Percentiles rank a stretch among this genome's conserved stretches.
Conservation (phyloP, 2,329 filamentous ascomycete species). For the Helotiales sp. region DNA sequence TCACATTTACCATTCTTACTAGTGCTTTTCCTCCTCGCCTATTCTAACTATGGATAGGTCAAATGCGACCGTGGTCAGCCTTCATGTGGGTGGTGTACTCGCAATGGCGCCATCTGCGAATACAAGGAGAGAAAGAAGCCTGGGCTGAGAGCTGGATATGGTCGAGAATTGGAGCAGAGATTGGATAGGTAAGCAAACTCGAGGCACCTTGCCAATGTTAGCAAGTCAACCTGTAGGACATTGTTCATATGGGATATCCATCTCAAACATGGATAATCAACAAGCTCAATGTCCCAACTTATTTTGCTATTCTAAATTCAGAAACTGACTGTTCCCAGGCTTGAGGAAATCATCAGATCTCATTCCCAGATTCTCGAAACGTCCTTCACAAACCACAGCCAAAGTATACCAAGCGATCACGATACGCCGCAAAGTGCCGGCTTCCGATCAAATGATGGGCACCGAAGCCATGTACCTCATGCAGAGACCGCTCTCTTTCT, state of each 20-base stretch:
- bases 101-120: constrained; percentile 66
- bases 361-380: constrained; percentile 71
- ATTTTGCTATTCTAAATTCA: not conserved
- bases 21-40: not conserved
- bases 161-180: constrained; percentile 73
- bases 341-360: constrained; percentile 68
- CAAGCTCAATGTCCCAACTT: not conserved
- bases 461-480: constrained; percentile 55
- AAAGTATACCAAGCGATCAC: constrained; percentile 59
- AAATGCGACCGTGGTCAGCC: constrained; percentile 80
- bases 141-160: constrained; percentile 67
- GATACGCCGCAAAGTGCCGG: constrained; percentile 59
- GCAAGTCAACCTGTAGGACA: not conserved
- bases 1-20: not conserved
- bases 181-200: constrained; percentile 54
- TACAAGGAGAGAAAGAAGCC: constrained; percentile 74
- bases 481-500: constrained; percentile 65
- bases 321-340: constrained; percentile 40
- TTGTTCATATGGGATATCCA: not conserved
- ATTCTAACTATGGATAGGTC: constrained; percentile 52
- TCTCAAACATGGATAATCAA: not conserved
- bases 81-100: constrained; percentile 70
- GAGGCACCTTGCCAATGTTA: not conserved
- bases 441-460: constrained; percentile 56
- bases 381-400: constrained; percentile 50